Evolutionary conservation across 306 rosid species (phyloP), one percentile per base, ranked within the genome.

Genomic region (Sphenostylis stenocarpa): DNA sequence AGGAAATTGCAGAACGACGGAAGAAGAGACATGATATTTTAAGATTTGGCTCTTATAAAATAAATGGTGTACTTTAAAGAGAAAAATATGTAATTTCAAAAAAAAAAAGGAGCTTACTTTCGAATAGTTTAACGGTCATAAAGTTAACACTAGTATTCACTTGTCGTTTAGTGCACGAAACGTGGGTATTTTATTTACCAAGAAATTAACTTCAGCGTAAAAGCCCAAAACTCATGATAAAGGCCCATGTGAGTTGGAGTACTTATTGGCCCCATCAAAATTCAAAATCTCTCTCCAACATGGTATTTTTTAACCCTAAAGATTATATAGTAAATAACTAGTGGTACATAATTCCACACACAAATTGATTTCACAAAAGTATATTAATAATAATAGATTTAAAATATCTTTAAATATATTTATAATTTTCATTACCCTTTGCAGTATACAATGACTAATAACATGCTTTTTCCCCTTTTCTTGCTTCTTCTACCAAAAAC

Each of bases 191-290:
- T n/a, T 12, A 13, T 2, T 15, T 31, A 10, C 7, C 43, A 9
- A 34, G 4, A 5, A 0, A 0, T 14, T 28, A 14, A 19, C 21
- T 28, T 16, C 16, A 56, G 11, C 62, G 70, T 7, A 23, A 77
- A 65, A 72, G 56, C 55, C 76, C 80, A 65, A 77, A 57, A 4
- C 7, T 52, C 3, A 4, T 1, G 7, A 12, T 47, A 16, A 14
- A 83, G 34, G 73, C 64, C 83, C 77, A 49, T 58, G 62, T 24
- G 52, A 19, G 29, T 52, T 20, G 2, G 62, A 41, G 73, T 58
- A 48, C 70, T 21, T 17, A 19, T 34, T 47, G 66, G 23, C 76
- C 76, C 69, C 62, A 15, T 68, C 9, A 2, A 12, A 5, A n/a
- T 13, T 55, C 41, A 13, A 19, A 15, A 44, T 69, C 20, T 68